These are phyloP conservation scores for Penicillium oxalicum DNA, from an alignment of 2,329 filamentous ascomycete genomes.

Conservation along the genomic window DNA sequence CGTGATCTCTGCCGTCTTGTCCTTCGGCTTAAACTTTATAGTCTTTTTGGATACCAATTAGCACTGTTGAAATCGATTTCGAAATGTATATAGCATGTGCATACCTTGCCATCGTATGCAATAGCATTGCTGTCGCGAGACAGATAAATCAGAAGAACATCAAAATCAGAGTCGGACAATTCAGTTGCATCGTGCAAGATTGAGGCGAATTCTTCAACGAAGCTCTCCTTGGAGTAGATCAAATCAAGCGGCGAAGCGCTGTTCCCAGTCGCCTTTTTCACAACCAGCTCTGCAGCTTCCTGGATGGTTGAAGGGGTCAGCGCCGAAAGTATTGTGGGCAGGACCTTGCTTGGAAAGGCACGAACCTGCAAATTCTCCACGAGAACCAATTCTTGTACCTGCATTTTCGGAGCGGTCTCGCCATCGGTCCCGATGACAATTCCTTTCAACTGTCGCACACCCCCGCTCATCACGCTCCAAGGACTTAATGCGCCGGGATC, in stretches of 20 bases:
- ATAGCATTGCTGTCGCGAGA: constrained; percentile 58
- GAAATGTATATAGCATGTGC: constrained; percentile 9
- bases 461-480: constrained; percentile 69
- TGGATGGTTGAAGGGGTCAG: constrained; percentile 11
- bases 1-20: constrained; percentile 54
- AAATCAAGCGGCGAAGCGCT: constrained; percentile 55
- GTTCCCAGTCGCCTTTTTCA: constrained; percentile 40
- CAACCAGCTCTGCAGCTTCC: constrained; percentile 52
- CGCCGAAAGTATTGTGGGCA: too few species aligned
- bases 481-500: constrained; percentile 48
- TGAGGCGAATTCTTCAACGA: constrained; percentile 53
- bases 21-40: constrained; percentile 63
- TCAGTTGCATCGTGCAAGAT: constrained; percentile 45
- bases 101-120: constrained; percentile 44
- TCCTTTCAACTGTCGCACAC: constrained; percentile 60
- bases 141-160: constrained; percentile 64
- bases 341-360: not conserved
- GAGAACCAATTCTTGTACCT: constrained; percentile 42
- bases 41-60: constrained; percentile 42
- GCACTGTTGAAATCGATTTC: constrained; percentile 4
- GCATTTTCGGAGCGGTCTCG: constrained; percentile 31
- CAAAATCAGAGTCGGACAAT: constrained; percentile 60
- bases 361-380: constrained; percentile 54
- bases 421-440: constrained; percentile 44
- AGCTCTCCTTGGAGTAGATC: constrained; percentile 62